Percentiles rank a stretch among this genome's conserved stretches.
Evolutionary conservation across 768 basidiomycete species (phyloP).

Genomic region (Trametes elegans): DNA sequence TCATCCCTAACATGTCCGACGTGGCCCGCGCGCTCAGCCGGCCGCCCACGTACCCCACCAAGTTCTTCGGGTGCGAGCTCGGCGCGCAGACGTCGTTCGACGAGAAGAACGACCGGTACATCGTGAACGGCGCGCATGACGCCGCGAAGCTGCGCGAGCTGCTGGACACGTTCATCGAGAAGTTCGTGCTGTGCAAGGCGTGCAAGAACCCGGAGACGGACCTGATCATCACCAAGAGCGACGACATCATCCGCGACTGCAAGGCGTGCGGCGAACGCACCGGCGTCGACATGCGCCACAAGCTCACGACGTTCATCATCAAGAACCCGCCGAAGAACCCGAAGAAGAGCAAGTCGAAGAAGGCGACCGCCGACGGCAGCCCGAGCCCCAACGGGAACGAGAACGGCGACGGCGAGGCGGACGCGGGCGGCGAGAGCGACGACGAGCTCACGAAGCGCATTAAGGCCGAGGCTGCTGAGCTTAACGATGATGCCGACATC

Average conservation of each 20-base stretch:
- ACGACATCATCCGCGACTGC: slow-evolving; percentile 93
- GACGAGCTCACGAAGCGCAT: slow-evolving; percentile 90
- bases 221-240: slow-evolving; percentile 83
- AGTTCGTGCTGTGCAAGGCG: slow-evolving; percentile 93
- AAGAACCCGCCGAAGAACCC: slow-evolving; percentile 95
- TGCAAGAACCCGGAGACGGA: slow-evolving; percentile 99
- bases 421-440: slow-evolving; percentile 67
- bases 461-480: slow-evolving; percentile 82
- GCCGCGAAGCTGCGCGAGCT: slow-evolving; percentile 90
- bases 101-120: slow-evolving; percentile 96
- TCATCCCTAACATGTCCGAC: slow-evolving; percentile 98
- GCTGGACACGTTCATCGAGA: slow-evolving; percentile 95
- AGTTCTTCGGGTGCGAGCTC: slow-evolving; percentile 98
- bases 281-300: slow-evolving; percentile 93
- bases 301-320: slow-evolving; percentile 92
- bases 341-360: slow-evolving; percentile 62
- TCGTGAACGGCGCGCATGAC: slow-evolving; percentile 97
- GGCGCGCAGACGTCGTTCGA: slow-evolving; percentile 97
- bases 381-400: slow-evolving; percentile 38
- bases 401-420: slow-evolving; percentile 40
- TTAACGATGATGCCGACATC: slow-evolving; percentile 60
- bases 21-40: slow-evolving; percentile 93
- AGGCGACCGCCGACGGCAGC: slow-evolving; percentile 48
- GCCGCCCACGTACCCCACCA: slow-evolving; percentile 95
- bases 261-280: slow-evolving; percentile 97